These are phyloP conservation scores for Henckelia pumila DNA, from an alignment of 257 asterid species.

Conservation along the genomic window DNA sequence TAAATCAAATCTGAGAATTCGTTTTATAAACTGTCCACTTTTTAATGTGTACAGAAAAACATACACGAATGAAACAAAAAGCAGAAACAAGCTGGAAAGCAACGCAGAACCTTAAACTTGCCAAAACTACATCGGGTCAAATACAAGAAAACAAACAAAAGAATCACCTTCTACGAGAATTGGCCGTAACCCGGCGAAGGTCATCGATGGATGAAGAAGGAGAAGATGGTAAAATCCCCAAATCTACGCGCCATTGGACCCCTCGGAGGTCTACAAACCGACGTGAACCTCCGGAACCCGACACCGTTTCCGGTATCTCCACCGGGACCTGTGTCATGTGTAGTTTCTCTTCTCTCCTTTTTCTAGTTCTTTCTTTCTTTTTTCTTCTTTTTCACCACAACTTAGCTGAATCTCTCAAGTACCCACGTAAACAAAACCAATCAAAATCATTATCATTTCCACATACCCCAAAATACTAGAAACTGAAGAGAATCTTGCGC, in stretches of 20 bases:
- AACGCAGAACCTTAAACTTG: background rate
- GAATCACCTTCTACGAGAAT: constrained; percentile 32
- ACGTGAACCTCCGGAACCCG: constrained; percentile 32
- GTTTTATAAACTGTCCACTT: background rate
- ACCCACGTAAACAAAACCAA: constrained; percentile 4
- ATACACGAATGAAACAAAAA: background rate
- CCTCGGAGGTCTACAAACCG: constrained; percentile 74
- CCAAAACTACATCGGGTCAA: background rate
- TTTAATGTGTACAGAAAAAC: too few relatives aligned
- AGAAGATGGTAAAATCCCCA: constrained; percentile 89
- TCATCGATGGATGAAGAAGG: constrained; percentile 65
- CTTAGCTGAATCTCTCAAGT: constrained; percentile 13
- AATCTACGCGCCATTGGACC: constrained; percentile 86
- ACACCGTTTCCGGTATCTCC: constrained; percentile 31
- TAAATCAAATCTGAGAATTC: background rate
- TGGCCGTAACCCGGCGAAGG: constrained; percentile 89
- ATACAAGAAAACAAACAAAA: background rate
- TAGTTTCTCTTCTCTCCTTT: background rate
- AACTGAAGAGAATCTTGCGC: background rate
- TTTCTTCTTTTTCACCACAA: background rate
- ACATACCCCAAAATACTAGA: background rate
- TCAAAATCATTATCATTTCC: background rate
- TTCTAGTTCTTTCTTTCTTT: background rate
- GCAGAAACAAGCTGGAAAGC: background rate
- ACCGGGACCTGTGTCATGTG: constrained; percentile 27